Evolutionary conservation across 139 green algal species (phyloP).

Genomic region (Axilococcus clingmanii): DNA sequence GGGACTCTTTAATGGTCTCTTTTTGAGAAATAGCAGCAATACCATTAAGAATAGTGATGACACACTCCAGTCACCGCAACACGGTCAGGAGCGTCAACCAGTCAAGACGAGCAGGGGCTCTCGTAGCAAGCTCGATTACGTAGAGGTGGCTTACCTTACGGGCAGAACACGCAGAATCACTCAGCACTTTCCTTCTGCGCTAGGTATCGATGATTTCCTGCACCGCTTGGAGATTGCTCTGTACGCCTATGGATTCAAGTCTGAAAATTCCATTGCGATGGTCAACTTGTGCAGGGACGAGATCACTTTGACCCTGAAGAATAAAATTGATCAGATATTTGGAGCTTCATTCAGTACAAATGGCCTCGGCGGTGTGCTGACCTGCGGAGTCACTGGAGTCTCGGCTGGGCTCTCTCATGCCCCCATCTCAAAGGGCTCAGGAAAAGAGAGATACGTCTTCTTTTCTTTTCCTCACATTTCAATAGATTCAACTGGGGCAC

Average conservation of each 20-base stretch:
- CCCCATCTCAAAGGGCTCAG: slow-evolving; percentile 22
- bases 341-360: slow-evolving; percentile 72
- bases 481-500: slow-evolving; percentile 52
- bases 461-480: slow-evolving; percentile 84
- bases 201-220: slow-evolving; percentile 73
- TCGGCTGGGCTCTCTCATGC: slow-evolving; percentile 50
- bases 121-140: slow-evolving; percentile 3
- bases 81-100: too few species aligned
- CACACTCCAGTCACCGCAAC: too few species aligned
- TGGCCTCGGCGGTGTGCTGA: slow-evolving; percentile 70
- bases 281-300: slow-evolving; percentile 85
- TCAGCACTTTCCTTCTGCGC: slow-evolving; percentile 51
- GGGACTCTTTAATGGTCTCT: too few species aligned
- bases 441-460: slow-evolving; percentile 82
- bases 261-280: slow-evolving; percentile 73
- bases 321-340: slow-evolving; percentile 65
- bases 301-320: slow-evolving; percentile 57
- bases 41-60: too few species aligned
- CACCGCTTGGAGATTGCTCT: slow-evolving; percentile 59
- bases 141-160: slow-evolving; percentile 15
- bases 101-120: too few species aligned
- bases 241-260: slow-evolving; percentile 57
- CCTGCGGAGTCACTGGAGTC: slow-evolving; percentile 67
- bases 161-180: slow-evolving; percentile 10
- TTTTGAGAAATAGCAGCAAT: too few species aligned